Base-by-base conservation (phyloP, 768 basidiomycete species). In the Phlegmacium glaucopus region DNA sequence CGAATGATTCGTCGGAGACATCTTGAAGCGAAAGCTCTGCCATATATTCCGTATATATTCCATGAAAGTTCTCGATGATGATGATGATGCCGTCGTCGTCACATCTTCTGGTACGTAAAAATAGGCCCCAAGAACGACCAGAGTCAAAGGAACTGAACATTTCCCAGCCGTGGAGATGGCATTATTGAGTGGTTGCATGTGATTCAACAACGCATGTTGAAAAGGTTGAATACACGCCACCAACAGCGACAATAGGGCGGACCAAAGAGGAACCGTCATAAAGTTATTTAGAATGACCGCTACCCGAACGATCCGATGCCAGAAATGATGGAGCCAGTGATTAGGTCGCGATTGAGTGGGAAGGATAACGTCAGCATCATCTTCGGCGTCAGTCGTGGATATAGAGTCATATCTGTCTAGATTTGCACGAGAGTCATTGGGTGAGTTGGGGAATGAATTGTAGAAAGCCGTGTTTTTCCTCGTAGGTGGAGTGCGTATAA, bases 81-180 rank as follows among this genome's bases (percentile, higher is more conserved):
- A n/a, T n/a, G n/a, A n/a, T n/a, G n/a, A n/a, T n/a, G n/a, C n/a
- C n/a, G n/a, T 6, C 32, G 32, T 34, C 6, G 32, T 34, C 6
- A 11, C n/a, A 11, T 34, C 30, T 32, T 32, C 32, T 34, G 72
- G 67, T 0, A 69, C 69, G 60, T 82, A 85, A 67, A 94, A 94
- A 72, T 92, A 94, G 13, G 88, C 91, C 12, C 93, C 93, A 37
- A 95, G 82, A 6, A 94, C 90, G 50, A 95, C 74, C 30, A 94
- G 71, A 2, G 93, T 95, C 15, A 95, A 60, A 0, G 93, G 93
- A 50, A 94, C 83, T 11, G 84, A 82, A 50, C 87, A 89, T 45
- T 74, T 79, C 2, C 90, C 88, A 1, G 85, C 81, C 10, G 71
- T 67, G 1, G 70, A 71, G 42, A 92, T 62, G 0, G 87, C 83